phyloP scores from a whole-genome alignment of 306 rosid species.

The Glycine latifolia region DNA sequence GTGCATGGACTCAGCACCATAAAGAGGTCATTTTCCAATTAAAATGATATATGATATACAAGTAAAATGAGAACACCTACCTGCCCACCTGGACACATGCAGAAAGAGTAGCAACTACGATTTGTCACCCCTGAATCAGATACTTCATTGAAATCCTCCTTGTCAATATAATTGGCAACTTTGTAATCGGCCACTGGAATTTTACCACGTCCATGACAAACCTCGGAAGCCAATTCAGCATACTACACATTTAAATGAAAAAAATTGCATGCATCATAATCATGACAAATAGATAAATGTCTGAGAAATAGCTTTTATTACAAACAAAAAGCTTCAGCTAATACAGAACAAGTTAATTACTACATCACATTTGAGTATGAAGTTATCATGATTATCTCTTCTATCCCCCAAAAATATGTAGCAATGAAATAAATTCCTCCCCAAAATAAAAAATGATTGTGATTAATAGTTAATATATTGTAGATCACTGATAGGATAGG shows the following conservation, averaged over 20 bases:
- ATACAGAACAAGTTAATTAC: constrained; percentile 13
- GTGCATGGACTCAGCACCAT: constrained; percentile 29
- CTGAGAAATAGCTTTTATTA: constrained; percentile 32
- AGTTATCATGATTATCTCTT: background rate
- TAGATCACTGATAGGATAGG: constrained; percentile 1
- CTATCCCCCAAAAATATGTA: background rate
- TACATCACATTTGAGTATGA: constrained; percentile 10
- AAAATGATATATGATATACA: constrained; percentile 28
- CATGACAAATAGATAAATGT: constrained; percentile 30
- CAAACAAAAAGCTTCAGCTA: background rate
- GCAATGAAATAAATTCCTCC: too few relatives aligned
- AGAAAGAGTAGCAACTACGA: constrained; percentile 93
- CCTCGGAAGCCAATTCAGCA: constrained; percentile 86
- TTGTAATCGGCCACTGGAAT: constrained; percentile 98
- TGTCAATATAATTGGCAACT: constrained; percentile 68
- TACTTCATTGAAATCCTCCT: constrained; percentile 47
- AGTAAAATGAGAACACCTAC: constrained; percentile 54
- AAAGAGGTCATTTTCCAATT: constrained; percentile 34
- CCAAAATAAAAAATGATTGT: too few relatives aligned
- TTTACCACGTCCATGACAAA: constrained; percentile 85
- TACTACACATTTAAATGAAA: constrained; percentile 64
- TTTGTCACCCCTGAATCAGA: constrained; percentile 52
- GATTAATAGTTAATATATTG: background rate
- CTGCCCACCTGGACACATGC: constrained; percentile 99
- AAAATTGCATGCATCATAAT: constrained; percentile 34